These are phyloP conservation scores for Microdochium trichocladiopsis DNA, from an alignment of 2,329 filamentous ascomycete species.

Conservation along the genomic window DNA sequence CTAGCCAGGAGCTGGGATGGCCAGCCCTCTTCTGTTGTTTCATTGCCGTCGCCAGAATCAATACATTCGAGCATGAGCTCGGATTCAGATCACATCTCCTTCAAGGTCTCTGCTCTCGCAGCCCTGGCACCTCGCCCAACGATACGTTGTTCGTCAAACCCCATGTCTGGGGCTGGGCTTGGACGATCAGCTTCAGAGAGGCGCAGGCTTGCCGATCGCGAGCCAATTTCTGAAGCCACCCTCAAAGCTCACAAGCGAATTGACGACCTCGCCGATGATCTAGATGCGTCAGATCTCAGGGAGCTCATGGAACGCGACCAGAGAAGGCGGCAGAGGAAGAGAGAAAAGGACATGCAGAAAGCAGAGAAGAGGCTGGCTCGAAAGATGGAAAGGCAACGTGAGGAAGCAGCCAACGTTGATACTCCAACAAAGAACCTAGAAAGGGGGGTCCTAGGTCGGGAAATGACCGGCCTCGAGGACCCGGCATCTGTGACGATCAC, in stretches of 20 bases:
- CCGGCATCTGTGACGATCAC: conserved; percentile 10
- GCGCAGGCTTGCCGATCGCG: conserved; percentile 41
- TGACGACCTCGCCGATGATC: conserved; percentile 71
- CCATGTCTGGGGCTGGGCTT: conserved; percentile 35
- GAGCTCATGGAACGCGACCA: conserved; percentile 88
- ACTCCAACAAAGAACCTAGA: conserved; percentile 49
- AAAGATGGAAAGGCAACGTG: conserved; percentile 59
- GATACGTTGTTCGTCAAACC: conserved; percentile 64
- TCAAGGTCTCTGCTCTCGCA: conserved; percentile 72
- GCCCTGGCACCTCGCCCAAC: conserved; percentile 82
- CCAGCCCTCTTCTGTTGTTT: conserved; percentile 63
- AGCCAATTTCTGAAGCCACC: conserved; percentile 53
- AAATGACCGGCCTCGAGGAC: conserved; percentile 29
- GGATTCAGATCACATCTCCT: conserved; percentile 67
- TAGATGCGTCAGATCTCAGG: conserved; percentile 77
- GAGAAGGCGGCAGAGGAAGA: conserved; percentile 70
- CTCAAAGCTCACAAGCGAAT: conserved; percentile 55
- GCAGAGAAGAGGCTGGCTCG: conserved; percentile 58
- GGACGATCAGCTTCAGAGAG: conserved; percentile 42
- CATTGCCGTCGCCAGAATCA: conserved; percentile 66
- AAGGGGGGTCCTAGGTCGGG: conserved; percentile 53
- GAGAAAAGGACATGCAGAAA: conserved; percentile 58
- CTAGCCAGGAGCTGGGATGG: conserved; percentile 43
- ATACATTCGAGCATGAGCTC: conserved; percentile 72
- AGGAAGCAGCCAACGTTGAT: conserved; percentile 47